Percentiles rank a stretch among this genome's conserved stretches.
These are phyloP conservation scores for Corchorus olitorius DNA, from an alignment of 345 rosid species.

Conservation along the genomic window DNA sequence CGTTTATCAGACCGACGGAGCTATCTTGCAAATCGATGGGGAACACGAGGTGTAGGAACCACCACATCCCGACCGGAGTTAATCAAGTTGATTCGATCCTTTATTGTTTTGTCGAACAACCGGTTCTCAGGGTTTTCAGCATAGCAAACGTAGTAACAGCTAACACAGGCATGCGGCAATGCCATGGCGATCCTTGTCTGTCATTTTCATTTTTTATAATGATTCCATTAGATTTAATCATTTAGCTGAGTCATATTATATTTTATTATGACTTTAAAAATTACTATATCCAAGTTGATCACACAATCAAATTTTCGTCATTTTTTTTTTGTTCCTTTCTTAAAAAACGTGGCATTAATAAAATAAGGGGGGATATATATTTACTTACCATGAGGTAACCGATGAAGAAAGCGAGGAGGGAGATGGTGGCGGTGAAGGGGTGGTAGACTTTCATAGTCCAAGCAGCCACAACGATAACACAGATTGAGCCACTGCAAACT, in stretches of 20 bases:
- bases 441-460: slow-evolving; percentile 68
- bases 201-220: slow-evolving; percentile 2
- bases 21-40: slow-evolving; percentile 34
- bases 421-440: slow-evolving; percentile 75
- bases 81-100: slow-evolving; percentile 51
- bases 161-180: slow-evolving; percentile 91
- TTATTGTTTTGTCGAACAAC: slow-evolving; percentile 69
- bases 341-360: too few species aligned
- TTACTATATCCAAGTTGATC: slow-evolving; percentile 25
- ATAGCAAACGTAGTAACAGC: slow-evolving; percentile 92
- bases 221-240: slow-evolving; percentile 18
- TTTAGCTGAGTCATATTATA: slow-evolving; percentile 8
- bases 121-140: slow-evolving; percentile 81
- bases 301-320: background rate
- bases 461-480: slow-evolving; percentile 81
- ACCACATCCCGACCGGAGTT: slow-evolving; percentile 50
- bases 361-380: background rate
- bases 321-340: too few species aligned
- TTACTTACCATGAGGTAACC: slow-evolving; percentile 92
- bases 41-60: slow-evolving; percentile 71
- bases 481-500: slow-evolving; percentile 90
- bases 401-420: slow-evolving; percentile 70
- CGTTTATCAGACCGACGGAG: background rate
- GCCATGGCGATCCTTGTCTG: slow-evolving; percentile 99
- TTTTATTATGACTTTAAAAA: background rate